These are phyloP conservation scores for Avena insularis DNA, from an alignment of 176 grass and related monocot species.

Conservation along the genomic window DNA sequence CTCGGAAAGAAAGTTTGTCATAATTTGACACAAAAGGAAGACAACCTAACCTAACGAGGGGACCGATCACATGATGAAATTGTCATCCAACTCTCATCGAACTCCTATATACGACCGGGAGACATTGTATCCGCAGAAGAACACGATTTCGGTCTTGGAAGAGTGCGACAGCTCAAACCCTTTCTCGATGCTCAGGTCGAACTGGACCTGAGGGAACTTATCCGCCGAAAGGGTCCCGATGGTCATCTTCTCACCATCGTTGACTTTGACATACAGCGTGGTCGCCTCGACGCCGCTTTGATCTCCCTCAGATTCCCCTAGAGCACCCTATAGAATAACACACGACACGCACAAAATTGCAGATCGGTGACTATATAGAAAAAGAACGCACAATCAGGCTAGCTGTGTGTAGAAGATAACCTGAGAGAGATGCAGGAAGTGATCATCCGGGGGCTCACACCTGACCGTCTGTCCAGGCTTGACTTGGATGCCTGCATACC, in stretches of 20 bases:
- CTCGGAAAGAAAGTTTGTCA: not conserved
- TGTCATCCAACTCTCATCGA: not conserved
- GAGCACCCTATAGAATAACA: slow-evolving; percentile 48
- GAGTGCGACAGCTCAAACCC: slow-evolving; percentile 86
- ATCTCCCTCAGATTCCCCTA: slow-evolving; percentile 66
- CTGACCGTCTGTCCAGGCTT: slow-evolving; percentile 70
- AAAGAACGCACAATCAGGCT: not conserved
- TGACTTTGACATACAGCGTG: slow-evolving; percentile 58
- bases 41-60: not conserved
- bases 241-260: slow-evolving; percentile 52
- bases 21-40: not conserved
- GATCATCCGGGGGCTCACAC: slow-evolving; percentile 53
- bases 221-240: slow-evolving; percentile 67
- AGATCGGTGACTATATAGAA: not conserved
- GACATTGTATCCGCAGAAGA: slow-evolving; percentile 79
- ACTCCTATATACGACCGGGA: not conserved
- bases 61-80: no score
- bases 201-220: slow-evolving; percentile 59
- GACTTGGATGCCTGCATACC: slow-evolving; percentile 66
- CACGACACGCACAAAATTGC: not conserved
- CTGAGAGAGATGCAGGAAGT: slow-evolving; percentile 81
- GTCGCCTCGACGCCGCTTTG: slow-evolving; percentile 36
- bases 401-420: slow-evolving; percentile 27
- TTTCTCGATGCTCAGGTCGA: slow-evolving; percentile 70
- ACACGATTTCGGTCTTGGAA: slow-evolving; percentile 68